Conservation (phyloP, 2,329 filamentous ascomycete species). For the Periconia sp. region DNA sequence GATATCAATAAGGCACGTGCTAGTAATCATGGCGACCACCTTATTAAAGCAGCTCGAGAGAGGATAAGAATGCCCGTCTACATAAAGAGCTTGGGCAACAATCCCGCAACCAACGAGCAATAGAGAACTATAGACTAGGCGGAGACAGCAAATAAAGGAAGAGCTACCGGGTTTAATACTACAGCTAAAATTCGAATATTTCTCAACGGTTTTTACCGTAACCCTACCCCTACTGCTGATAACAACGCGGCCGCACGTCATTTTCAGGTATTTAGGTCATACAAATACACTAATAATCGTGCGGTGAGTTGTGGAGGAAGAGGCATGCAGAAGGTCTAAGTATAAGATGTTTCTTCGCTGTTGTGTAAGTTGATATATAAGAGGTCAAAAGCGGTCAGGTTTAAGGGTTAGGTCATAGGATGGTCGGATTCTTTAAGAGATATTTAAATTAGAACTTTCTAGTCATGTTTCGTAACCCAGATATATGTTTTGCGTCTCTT, state of each 20-base stretch:
- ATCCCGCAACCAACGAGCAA: neutral
- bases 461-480: too few species aligned
- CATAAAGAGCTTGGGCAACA: neutral
- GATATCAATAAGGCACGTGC: conserved; percentile 4
- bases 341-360: neutral
- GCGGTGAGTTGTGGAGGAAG: neutral
- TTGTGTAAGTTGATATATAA: neutral
- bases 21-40: conserved; percentile 1
- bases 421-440: neutral
- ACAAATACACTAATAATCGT: conserved; percentile 1
- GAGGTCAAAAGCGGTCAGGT: neutral
- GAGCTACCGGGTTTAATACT: neutral
- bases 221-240: neutral
- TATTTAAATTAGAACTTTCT: too few species aligned
- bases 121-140: conserved; percentile 3
- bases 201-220: neutral
- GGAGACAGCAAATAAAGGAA: neutral
- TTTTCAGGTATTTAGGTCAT: neutral
- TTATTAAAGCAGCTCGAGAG: conserved; percentile 2
- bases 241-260: neutral
- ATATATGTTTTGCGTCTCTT: too few species aligned
- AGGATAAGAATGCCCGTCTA: neutral
- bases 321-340: neutral
- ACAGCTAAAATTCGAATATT: neutral
- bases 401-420: neutral